Base-by-base conservation (phyloP, 192 early-diverging fungal genomes). In the Rhizoclosmatium globosum region DNA sequence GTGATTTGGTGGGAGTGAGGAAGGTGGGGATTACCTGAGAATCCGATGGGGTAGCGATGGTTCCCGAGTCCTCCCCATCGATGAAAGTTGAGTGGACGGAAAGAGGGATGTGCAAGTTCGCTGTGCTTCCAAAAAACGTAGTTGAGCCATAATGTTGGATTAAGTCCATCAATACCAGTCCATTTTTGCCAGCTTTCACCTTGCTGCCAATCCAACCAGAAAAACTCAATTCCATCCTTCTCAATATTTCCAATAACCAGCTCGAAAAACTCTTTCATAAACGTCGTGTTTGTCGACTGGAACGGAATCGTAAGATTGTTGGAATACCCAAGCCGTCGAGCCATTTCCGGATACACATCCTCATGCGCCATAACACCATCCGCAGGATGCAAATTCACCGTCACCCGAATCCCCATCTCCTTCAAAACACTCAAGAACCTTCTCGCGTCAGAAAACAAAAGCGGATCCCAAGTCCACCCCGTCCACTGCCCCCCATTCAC, bases 131-230 rank as follows among this genome's bases (percentile, higher is more conserved):
- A 68, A 68, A 68, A 68, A 0, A 68, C 46, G 43, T 68, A 68
- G 21, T 68, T 68, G 19, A 68, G 67, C 67, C 67, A 68, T 7
- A 68, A 42, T 46, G 67, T 68, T 11, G 67, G 67, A 47, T 68
- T 68, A 1, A 68, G 21, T 68, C 67, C 67, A 15, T 23, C 11
- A 15, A 68, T 42, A 42, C 43, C 43, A 15, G 67, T 68, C 67
- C 67, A 68, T 68, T 68, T 19, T 41, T 68, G 11, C 31, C 31
- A 46, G 21, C 21, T 44, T 44, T 68, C 67, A 7, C 67, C 67
- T 68, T 68, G 67, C 43, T 68, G 67, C 67, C 67, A 68, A 46
- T 68, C 67, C 43, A 68, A 44, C 67, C 67, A 68, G 67, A 68
- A 68, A 68, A 68, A 68, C 4, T 68, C 67, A 68, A 68, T 44